Evolutionary conservation across 202 grass and related monocot species (phyloP).

Genomic region (Eragrostis tef): DNA sequence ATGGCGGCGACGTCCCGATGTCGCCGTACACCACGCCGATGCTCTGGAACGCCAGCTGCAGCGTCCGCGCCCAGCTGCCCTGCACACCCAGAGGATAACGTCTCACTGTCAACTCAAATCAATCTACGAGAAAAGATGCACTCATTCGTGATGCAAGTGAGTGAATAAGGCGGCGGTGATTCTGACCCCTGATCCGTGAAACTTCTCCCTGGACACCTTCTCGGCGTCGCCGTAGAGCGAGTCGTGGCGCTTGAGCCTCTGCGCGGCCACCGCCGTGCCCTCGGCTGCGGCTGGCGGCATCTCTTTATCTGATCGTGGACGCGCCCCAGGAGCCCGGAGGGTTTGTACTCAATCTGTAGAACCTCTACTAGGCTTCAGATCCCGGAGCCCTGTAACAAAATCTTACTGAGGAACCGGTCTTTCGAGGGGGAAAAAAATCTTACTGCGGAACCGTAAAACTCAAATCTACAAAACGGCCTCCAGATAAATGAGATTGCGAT

Average conservation of each 20-base stretch:
- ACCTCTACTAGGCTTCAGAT: constrained; percentile 28
- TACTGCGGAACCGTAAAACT: neutral
- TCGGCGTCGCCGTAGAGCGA: constrained; percentile 63
- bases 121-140: too few species aligned
- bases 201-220: constrained; percentile 41
- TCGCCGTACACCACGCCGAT: constrained; percentile 83
- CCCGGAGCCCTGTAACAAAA: neutral
- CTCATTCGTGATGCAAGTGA: too few species aligned
- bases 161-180: neutral
- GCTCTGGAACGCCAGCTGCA: constrained; percentile 77
- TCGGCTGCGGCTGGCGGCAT: constrained; percentile 32
- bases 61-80: constrained; percentile 57
- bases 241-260: constrained; percentile 46
- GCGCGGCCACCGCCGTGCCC: neutral
- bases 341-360: constrained; percentile 16
- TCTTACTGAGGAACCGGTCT: neutral
- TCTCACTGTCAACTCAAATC: too few species aligned
- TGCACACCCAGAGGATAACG: neutral
- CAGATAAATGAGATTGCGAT: neutral
- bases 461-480: neutral
- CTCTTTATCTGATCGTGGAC: neutral
- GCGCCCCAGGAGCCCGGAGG: neutral
- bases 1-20: constrained; percentile 77
- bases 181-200: constrained; percentile 50
- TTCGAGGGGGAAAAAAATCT: too few species aligned